phyloP scores from a whole-genome alignment of 78 protist species.

The Dictyostelium purpureum region DNA sequence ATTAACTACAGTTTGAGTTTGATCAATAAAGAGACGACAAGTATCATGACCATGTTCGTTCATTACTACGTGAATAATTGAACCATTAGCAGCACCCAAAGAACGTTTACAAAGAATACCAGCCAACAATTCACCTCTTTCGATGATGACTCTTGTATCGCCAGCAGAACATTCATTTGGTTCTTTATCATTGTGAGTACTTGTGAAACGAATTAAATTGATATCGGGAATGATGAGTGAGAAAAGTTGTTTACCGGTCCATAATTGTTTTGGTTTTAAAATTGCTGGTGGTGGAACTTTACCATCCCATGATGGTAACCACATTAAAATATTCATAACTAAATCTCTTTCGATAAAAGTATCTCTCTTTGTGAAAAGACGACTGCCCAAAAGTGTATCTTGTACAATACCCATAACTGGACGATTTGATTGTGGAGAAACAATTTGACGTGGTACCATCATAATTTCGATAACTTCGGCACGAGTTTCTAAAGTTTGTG shows the following conservation, averaged over 20 bases:
- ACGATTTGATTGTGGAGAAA: conserved; percentile 97
- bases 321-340: conserved; percentile 96
- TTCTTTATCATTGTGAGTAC: conserved; percentile 71
- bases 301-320: conserved; percentile 95
- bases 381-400: conserved; percentile 96
- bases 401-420: conserved; percentile 99
- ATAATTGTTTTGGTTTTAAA: conserved; percentile 97
- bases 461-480: conserved; percentile 96
- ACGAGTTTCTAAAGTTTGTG: conserved; percentile 95
- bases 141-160: conserved; percentile 95
- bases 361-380: conserved; percentile 94
- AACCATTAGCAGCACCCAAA: conserved; percentile 87
- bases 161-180: conserved; percentile 21
- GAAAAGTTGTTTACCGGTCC: conserved; percentile 99
- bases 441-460: conserved; percentile 98
- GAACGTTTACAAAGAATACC: conserved; percentile 94
- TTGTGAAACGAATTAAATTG: conserved; percentile 52
- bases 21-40: conserved; percentile 87
- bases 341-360: conserved; percentile 92
- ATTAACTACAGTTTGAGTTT: conserved; percentile 92
- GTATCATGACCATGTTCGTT: conserved; percentile 95
- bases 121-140: conserved; percentile 89
- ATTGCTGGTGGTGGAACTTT: conserved; percentile 98
- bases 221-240: conserved; percentile 92
- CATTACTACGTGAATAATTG: conserved; percentile 94